phyloP scores from a whole-genome alignment of 257 asterid species.

The Petrea volubilis region DNA sequence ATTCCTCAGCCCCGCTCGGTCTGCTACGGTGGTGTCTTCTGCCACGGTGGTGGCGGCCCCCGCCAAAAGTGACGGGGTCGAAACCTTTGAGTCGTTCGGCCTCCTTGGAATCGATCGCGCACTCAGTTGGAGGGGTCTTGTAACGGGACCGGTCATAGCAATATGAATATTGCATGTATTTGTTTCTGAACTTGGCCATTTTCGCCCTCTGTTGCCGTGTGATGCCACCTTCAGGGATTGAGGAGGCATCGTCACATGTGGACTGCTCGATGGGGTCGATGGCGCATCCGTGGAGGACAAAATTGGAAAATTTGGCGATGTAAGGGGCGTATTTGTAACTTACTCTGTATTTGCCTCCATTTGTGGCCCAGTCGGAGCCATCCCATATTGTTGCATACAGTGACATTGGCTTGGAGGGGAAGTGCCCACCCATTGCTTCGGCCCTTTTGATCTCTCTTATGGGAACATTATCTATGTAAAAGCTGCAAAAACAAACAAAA shows the following conservation, averaged over 20 bases:
- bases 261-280: conserved; percentile 58
- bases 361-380: conserved; percentile 87
- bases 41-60: conserved; percentile 49
- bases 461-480: conserved; percentile 76
- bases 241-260: conserved; percentile 38
- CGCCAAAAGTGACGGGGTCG: conserved; percentile 70
- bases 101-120: conserved; percentile 54
- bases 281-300: conserved; percentile 79
- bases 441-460: conserved; percentile 72
- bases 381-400: conserved; percentile 91
- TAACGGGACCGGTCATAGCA: conserved; percentile 75
- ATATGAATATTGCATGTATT: conserved; percentile 72
- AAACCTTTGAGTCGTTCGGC: conserved; percentile 57
- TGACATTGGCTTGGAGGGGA: conserved; percentile 86
- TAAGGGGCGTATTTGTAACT: conserved; percentile 82
- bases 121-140: conserved; percentile 56
- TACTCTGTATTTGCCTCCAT: conserved; percentile 70
- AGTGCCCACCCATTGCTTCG: conserved; percentile 77
- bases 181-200: conserved; percentile 60
- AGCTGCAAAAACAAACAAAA: conserved; percentile 55
- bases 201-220: conserved; percentile 39
- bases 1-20: conserved; percentile 28
- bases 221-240: conserved; percentile 41
- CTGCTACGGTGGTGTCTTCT: conserved; percentile 50
- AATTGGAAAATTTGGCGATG: conserved; percentile 57